Conservation (phyloP, 805 yeast species). For the Lachancea meyersii region DNA sequence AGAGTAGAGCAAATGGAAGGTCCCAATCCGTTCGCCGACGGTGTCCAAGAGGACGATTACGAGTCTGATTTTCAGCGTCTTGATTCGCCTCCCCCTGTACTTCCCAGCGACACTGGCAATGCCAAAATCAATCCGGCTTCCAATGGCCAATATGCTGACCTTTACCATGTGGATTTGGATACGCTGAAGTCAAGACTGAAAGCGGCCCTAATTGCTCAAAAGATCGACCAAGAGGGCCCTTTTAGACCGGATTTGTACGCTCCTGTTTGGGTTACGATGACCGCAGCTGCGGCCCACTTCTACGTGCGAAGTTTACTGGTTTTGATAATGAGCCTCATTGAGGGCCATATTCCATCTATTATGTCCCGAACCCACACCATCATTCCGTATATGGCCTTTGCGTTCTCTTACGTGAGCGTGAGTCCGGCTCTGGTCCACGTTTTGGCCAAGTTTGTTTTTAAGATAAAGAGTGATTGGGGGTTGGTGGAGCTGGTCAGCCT, state of each 20-base stretch:
- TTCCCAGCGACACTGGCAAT: not conserved
- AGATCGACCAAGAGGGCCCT: conserved; percentile 12
- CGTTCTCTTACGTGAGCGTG: conserved; percentile 69
- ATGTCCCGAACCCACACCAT: conserved; percentile 52
- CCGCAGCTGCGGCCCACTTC: conserved; percentile 68
- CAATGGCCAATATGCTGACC: conserved; percentile 1
- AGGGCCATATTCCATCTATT: conserved; percentile 32
- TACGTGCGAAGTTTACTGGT: conserved; percentile 68
- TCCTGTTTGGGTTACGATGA: conserved; percentile 84
- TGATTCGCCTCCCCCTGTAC: not conserved
- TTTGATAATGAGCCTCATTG: conserved; percentile 19
- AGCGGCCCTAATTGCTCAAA: conserved; percentile 1
- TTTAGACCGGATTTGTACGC: conserved; percentile 69
- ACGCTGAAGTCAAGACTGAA: conserved; percentile 1
- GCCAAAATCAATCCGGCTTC: not conserved
- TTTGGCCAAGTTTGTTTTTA: conserved; percentile 45
- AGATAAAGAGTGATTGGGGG: conserved; percentile 44
- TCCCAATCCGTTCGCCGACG: conserved; percentile 6
- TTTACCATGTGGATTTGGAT: conserved; percentile 4
- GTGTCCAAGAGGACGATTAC: not conserved
- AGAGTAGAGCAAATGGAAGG: conserved; percentile 2
- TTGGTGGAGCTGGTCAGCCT: conserved; percentile 60
- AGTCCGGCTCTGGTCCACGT: conserved; percentile 56
- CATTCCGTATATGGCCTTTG: conserved; percentile 53
- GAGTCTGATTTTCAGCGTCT: conserved; percentile 1